Evolutionary conservation across 2,329 filamentous ascomycete species (phyloP).

Genomic region (Aspergillus sp.): DNA sequence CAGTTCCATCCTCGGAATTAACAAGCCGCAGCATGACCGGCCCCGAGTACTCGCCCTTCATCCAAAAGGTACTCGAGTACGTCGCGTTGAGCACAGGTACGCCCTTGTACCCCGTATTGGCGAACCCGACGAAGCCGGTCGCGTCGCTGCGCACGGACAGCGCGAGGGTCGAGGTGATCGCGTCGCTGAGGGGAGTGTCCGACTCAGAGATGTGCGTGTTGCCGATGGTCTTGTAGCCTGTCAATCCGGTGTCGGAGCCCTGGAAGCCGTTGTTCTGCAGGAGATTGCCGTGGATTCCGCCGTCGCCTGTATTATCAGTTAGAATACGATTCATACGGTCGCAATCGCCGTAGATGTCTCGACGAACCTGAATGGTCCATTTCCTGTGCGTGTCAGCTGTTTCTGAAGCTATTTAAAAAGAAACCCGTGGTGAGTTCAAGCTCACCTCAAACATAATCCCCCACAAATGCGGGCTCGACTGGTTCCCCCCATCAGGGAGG

Average conservation of each 20-base stretch:
- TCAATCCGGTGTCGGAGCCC: slow-evolving; percentile 24
- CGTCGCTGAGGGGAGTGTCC: slow-evolving; percentile 25
- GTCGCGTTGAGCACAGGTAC: slow-evolving; percentile 27
- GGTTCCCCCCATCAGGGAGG: slow-evolving; percentile 27
- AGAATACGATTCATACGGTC: not conserved
- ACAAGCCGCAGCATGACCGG: slow-evolving; percentile 26
- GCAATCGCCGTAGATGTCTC: not conserved
- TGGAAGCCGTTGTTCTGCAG: slow-evolving; percentile 38
- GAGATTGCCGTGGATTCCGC: slow-evolving; percentile 34
- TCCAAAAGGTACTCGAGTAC: slow-evolving; percentile 33
- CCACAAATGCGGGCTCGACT: slow-evolving; percentile 25
- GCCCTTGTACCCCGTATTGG: slow-evolving; percentile 45
- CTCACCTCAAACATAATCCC: slow-evolving; percentile 39
- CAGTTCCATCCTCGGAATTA: slow-evolving; percentile 22
- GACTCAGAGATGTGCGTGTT: slow-evolving; percentile 28
- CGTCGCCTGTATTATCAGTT: slow-evolving; percentile 27
- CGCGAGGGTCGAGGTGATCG: slow-evolving; percentile 29
- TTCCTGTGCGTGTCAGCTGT: slow-evolving; percentile 22
- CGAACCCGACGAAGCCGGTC: slow-evolving; percentile 37
- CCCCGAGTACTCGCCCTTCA: slow-evolving; percentile 31
- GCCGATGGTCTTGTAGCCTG: slow-evolving; percentile 29
- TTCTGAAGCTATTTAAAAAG: too few species aligned
- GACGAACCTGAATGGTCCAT: slow-evolving; percentile 36
- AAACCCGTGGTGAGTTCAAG: not conserved
- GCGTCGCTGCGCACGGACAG: slow-evolving; percentile 20